A percentile compares a stretch with the other conserved stretches of the same genome.
phyloP scores from a whole-genome alignment of 2,329 filamentous ascomycete genomes.

The Cladosporium phlei region DNA sequence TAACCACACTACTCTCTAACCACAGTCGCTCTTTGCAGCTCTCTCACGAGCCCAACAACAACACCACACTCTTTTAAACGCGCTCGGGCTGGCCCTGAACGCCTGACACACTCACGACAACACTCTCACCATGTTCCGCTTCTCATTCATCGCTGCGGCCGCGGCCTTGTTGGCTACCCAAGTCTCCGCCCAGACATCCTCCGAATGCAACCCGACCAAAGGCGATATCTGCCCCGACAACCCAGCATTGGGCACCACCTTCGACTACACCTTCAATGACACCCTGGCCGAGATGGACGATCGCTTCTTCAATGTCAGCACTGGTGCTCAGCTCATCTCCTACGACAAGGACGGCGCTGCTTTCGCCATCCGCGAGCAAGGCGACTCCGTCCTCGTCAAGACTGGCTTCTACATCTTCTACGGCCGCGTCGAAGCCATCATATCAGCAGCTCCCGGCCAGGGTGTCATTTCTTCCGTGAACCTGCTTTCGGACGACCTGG shows the following conservation, averaged over 20 bases:
- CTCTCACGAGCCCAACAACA: background rate
- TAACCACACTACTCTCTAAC: constrained; percentile 10
- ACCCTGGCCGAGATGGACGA: constrained; percentile 41
- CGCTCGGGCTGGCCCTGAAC: constrained; percentile 11
- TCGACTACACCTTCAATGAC: constrained; percentile 64
- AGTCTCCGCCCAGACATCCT: constrained; percentile 65
- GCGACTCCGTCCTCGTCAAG: constrained; percentile 72
- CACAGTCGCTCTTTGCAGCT: constrained; percentile 13
- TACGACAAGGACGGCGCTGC: constrained; percentile 54
- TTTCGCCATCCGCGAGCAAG: constrained; percentile 64
- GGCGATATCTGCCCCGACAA: constrained; percentile 64
- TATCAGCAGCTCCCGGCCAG: constrained; percentile 69
- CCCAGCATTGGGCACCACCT: constrained; percentile 61
- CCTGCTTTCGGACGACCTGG: constrained; percentile 75
- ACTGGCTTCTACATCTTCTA: constrained; percentile 84
- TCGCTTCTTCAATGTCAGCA: constrained; percentile 48
- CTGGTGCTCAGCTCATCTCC: constrained; percentile 59
- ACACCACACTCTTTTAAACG: constrained; percentile 4
- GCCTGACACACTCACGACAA: background rate
- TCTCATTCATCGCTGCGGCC: constrained; percentile 17
- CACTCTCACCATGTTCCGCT: constrained; percentile 16
- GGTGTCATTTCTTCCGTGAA: constrained; percentile 81
- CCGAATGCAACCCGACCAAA: constrained; percentile 67
- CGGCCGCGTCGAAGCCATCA: constrained; percentile 69
- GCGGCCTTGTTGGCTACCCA: constrained; percentile 23